phyloP scores from a whole-genome alignment of 306 rosid species.

The Cajanus cajan region DNA sequence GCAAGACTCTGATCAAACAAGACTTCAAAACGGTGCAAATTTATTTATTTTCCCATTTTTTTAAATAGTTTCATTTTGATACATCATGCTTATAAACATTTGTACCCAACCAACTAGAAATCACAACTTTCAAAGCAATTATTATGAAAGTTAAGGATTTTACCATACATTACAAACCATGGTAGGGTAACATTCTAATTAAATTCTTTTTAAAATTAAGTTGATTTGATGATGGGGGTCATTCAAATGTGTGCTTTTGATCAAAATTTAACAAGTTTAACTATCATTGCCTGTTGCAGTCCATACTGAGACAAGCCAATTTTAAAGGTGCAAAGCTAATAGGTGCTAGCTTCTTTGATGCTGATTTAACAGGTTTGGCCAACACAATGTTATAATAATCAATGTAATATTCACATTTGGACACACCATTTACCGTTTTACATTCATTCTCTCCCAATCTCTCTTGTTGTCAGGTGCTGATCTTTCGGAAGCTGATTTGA shows the following conservation, averaged over 20 bases:
- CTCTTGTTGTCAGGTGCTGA: constrained; percentile 63
- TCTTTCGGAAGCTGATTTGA: constrained; percentile 91
- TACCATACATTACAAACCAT: too few relatives aligned
- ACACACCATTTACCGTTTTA: background rate
- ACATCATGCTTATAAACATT: too few relatives aligned
- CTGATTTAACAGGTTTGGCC: constrained; percentile 80
- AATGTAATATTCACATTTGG: background rate
- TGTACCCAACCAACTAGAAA: too few relatives aligned
- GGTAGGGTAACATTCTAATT: background rate
- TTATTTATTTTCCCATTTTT: background rate
- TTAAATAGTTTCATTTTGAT: background rate
- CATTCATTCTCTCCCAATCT: background rate
- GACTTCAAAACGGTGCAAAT: constrained; percentile 85
- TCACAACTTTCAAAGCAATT: background rate
- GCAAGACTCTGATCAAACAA: constrained; percentile 83
- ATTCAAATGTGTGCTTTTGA: background rate
- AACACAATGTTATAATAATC: background rate
- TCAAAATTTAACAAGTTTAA: constrained; percentile 4
- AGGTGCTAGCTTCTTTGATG: constrained; percentile 95
- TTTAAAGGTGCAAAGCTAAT: constrained; percentile 84
- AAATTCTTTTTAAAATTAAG: background rate
- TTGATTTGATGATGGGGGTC: background rate
- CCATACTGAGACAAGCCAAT: constrained; percentile 80
- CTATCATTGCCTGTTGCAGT: constrained; percentile 55
- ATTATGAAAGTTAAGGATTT: background rate